Evolutionary conservation across 2,329 filamentous ascomycete genomes (phyloP).

Genomic region (Rhinocladiella similis): DNA sequence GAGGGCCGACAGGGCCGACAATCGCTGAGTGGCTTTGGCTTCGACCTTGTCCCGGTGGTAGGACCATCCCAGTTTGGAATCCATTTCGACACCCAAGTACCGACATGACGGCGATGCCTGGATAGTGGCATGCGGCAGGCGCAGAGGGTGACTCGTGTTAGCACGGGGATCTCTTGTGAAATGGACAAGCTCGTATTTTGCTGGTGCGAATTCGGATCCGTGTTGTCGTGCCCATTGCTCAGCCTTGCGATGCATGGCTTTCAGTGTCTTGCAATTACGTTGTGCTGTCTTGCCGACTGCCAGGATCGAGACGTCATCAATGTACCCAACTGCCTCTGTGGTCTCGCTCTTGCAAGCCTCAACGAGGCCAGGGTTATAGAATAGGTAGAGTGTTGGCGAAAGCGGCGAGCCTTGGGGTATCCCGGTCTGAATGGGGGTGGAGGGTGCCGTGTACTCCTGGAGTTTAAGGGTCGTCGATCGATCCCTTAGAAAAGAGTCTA

Average conservation of each 20-base stretch:
- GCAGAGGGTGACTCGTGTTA: conserved; percentile 23
- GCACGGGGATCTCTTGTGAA: conserved; percentile 19
- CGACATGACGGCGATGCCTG: conserved; percentile 15
- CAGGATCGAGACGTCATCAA: conserved; percentile 30
- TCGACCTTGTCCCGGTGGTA: conserved; percentile 28
- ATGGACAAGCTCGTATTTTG: conserved; percentile 31
- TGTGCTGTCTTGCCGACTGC: conserved; percentile 5
- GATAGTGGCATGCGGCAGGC: conserved; percentile 17
- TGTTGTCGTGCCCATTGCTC: conserved; percentile 25
- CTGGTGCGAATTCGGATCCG: conserved; percentile 26
- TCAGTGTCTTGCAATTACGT: conserved; percentile 4
- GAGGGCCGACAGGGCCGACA: conserved; percentile 30
- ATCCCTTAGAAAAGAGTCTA: conserved; percentile 20
- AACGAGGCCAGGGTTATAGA: conserved; percentile 41
- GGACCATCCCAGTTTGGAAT: conserved; percentile 29
- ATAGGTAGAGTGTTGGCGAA: conserved; percentile 39
- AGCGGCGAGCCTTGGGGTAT: conserved; percentile 36
- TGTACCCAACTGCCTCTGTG: conserved; percentile 34
- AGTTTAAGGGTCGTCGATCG: conserved; percentile 5
- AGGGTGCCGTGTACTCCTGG: conserved; percentile 4
- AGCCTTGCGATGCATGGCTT: background rate
- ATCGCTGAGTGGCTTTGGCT: conserved; percentile 21
- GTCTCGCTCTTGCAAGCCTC: conserved; percentile 32
- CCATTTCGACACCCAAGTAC: conserved; percentile 31
- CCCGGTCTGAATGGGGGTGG: conserved; percentile 1